phyloP scores from a whole-genome alignment of 164 flowering plant species.

The Buxus sempervirens region DNA sequence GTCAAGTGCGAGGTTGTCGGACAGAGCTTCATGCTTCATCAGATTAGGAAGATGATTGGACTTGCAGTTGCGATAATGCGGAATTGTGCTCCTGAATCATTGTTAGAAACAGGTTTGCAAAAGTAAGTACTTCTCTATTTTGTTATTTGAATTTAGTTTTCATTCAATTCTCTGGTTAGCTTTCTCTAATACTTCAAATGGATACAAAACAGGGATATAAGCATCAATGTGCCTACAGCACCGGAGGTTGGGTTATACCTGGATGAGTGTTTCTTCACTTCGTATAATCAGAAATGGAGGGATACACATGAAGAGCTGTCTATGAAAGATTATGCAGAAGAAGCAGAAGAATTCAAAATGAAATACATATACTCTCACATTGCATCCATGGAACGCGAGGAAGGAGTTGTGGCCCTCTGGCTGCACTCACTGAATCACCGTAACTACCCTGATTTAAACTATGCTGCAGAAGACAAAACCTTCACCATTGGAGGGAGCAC shows the following conservation, averaged over 20 bases:
- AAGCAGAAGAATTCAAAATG: conserved; percentile 87
- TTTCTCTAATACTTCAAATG: conserved; percentile 4
- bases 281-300: conserved; percentile 86
- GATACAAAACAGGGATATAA: conserved; percentile 49
- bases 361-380: conserved; percentile 80
- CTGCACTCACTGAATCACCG: conserved; percentile 86
- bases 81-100: conserved; percentile 65
- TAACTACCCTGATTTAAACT: conserved; percentile 77
- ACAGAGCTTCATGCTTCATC: conserved; percentile 99
- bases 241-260: conserved; percentile 94
- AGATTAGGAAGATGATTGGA: conserved; percentile 92
- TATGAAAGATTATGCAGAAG: conserved; percentile 68
- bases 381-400: conserved; percentile 74
- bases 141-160: not conserved
- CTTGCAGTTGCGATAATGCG: conserved; percentile 92
- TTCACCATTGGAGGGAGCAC: conserved; percentile 4
- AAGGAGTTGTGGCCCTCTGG: conserved; percentile 84
- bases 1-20: conserved; percentile 94
- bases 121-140: conserved; percentile 42
- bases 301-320: conserved; percentile 82
- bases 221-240: conserved; percentile 85
- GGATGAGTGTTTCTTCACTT: conserved; percentile 88
- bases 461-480: conserved; percentile 12
- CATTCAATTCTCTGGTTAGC: not conserved
- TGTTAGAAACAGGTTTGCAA: conserved; percentile 57